Percentiles rank a stretch among this genome's conserved stretches.
Evolutionary conservation across 2,329 filamentous ascomycete species (phyloP).

Genomic region (Diplodia sapinea): DNA sequence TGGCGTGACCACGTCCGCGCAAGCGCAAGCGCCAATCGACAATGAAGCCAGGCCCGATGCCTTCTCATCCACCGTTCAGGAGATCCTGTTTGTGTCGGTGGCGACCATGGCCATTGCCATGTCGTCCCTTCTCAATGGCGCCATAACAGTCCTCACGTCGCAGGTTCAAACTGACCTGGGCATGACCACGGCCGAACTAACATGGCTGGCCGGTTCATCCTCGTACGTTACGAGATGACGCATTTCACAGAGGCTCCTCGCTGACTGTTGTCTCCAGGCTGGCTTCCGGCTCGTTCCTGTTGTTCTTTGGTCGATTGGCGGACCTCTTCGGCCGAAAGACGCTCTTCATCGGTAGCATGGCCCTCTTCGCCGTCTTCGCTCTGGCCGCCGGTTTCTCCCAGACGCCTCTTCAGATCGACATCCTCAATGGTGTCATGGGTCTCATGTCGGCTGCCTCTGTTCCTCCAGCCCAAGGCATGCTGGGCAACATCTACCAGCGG

Average conservation of each 20-base stretch:
- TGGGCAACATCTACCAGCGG: constrained; percentile 68
- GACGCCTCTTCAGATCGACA: constrained; percentile 63
- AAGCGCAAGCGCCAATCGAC: background rate
- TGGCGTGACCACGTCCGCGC: constrained; percentile 2
- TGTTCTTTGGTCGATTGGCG: constrained; percentile 69
- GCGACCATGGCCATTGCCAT: constrained; percentile 71
- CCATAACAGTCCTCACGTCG: constrained; percentile 66
- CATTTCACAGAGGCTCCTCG: background rate
- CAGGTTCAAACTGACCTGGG: constrained; percentile 64
- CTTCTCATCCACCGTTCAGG: constrained; percentile 67
- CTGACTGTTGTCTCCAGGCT: constrained; percentile 50
- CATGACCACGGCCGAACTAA: constrained; percentile 70
- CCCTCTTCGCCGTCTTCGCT: constrained; percentile 62
- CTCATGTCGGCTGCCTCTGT: constrained; percentile 68
- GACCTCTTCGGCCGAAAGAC: constrained; percentile 69
- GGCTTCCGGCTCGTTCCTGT: constrained; percentile 67
- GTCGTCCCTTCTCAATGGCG: constrained; percentile 64
- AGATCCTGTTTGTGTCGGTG: constrained; percentile 69
- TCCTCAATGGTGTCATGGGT: constrained; percentile 68
- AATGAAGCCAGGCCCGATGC: constrained; percentile 55
- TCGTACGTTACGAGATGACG: constrained; percentile 49
- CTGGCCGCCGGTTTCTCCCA: constrained; percentile 66
- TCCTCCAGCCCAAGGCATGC: constrained; percentile 67
- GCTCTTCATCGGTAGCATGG: constrained; percentile 66
- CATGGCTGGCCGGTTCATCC: constrained; percentile 69